Base-by-base conservation (phyloP, 163 green algal species). In the Volvox carteri region DNA sequence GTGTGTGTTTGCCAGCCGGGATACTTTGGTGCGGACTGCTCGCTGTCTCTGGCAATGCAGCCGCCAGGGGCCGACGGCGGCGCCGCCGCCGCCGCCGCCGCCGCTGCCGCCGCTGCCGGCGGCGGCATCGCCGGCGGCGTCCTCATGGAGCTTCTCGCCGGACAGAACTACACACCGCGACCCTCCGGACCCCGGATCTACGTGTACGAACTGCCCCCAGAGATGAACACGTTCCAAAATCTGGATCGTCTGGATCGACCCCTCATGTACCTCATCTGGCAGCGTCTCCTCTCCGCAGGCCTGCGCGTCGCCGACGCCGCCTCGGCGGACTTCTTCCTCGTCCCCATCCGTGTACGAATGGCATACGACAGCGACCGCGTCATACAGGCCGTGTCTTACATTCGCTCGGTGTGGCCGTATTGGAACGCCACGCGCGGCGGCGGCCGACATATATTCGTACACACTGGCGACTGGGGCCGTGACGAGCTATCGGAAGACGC, bases 21-120 rank as follows among this genome's bases (percentile, higher is more conserved):
- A 6, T 87, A 77, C 70, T 93, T 87, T 60, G 90, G 90, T 0
- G 87, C 35, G 0, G 90, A 93, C 84, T 93, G 90, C 87, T 84
- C 84, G 0, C 78, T 93, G 48, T 92, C 86, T 0, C 67, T 93
- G n/a, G 41, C 81, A 8, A 28, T 21, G 4, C n/a, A 62, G 18
- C 18, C 60, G 30, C 67, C 70, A 67, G 28, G 2, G n/a, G 28
- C 33, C 54, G 41, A 41, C 37, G 18, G 25, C 30, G n/a, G 30
- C 44, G 50, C 37, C 70, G 44, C 46, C 28, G 5, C 44, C 46
- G 74, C 41, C 42, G 41, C 42, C 72, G 72, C 41, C 41, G 25
- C 25, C 33, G 35, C 19, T n/a, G n/a, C n/a, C n/a, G n/a, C n/a
- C n/a, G n/a, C n/a, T n/a, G n/a, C n/a, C 35, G 14, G 80, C 23